phyloP scores from a whole-genome alignment of 2,329 filamentous ascomycete genomes.

The Clathrospora elynae region DNA sequence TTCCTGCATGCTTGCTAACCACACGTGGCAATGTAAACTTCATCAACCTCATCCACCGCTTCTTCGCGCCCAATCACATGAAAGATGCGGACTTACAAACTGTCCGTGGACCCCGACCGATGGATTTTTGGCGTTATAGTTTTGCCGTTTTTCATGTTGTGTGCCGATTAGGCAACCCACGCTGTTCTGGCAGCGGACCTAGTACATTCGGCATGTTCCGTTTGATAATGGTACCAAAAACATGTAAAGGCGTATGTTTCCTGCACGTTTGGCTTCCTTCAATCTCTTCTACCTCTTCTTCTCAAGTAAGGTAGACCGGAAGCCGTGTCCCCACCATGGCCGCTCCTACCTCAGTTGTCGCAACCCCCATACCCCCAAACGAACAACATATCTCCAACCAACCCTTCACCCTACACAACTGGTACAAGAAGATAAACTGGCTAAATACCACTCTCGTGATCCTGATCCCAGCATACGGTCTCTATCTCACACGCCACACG shows the following conservation, averaged over 20 bases:
- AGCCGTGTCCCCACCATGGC: conserved; percentile 8
- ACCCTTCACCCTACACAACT: conserved; percentile 61
- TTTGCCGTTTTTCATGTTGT: conserved; percentile 4
- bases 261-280: no score
- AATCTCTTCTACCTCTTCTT: background rate
- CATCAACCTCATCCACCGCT: conserved; percentile 13
- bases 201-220: conserved; percentile 12
- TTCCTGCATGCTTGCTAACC: conserved; percentile 18
- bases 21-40: conserved; percentile 18
- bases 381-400: conserved; percentile 26
- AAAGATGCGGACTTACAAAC: background rate
- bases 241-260: conserved; percentile 8
- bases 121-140: conserved; percentile 4
- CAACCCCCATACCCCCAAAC: conserved; percentile 6
- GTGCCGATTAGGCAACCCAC: conserved; percentile 11
- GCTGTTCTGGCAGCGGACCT: conserved; percentile 6
- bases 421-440: conserved; percentile 93
- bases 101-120: conserved; percentile 2
- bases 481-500: conserved; percentile 76
- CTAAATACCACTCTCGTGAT: conserved; percentile 82
- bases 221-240: conserved; percentile 5
- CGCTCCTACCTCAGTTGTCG: background rate
- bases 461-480: conserved; percentile 72
- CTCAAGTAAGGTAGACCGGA: background rate
- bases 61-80: conserved; percentile 5